Percentiles rank a stretch among this genome's conserved stretches.
phyloP scores from a whole-genome alignment of 2,329 filamentous ascomycete species.

The Stagonosporopsis chrysanthemi region DNA sequence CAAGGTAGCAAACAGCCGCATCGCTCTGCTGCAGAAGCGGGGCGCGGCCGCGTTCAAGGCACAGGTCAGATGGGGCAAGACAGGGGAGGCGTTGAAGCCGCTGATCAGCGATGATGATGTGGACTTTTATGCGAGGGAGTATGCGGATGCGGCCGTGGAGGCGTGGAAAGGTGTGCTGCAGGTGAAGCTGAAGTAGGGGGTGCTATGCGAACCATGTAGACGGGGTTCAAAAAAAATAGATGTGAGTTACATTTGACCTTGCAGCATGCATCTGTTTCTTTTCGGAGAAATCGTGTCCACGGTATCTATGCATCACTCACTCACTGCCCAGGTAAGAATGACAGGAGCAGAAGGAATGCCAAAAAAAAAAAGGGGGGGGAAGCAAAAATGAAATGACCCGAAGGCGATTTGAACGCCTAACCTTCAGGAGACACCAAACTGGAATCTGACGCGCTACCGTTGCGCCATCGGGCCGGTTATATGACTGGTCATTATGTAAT shows the following conservation, averaged over 20 bases:
- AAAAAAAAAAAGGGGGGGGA: too few relatives aligned
- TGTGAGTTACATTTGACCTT: too few relatives aligned
- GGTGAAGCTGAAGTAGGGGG: constrained; percentile 45
- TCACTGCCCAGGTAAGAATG: too few relatives aligned
- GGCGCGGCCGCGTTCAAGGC: constrained; percentile 33
- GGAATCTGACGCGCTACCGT: constrained; percentile 42
- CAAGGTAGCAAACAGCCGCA: constrained; percentile 25
- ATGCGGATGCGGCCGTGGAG: constrained; percentile 43
- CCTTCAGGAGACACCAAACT: constrained; percentile 35
- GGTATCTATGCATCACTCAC: too few relatives aligned
- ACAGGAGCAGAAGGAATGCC: too few relatives aligned
- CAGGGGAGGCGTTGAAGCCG: constrained; percentile 30
- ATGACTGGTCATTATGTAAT: neutral
- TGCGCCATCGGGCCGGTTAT: constrained; percentile 32
- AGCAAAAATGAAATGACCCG: constrained; percentile 24
- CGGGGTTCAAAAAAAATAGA: too few relatives aligned
- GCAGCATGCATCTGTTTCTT: too few relatives aligned
- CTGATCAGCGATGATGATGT: constrained; percentile 36
- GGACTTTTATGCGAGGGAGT: constrained; percentile 37
- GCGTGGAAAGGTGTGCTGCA: constrained; percentile 41
- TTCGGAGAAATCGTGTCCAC: too few relatives aligned
- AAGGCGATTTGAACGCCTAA: constrained; percentile 37
- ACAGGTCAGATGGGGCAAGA: constrained; percentile 32
- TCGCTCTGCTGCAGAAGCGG: constrained; percentile 28
- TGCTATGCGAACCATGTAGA: neutral